Evolutionary conservation across 164 flowering plant genomes (phyloP).

Genomic region (Aristolochia californica): DNA sequence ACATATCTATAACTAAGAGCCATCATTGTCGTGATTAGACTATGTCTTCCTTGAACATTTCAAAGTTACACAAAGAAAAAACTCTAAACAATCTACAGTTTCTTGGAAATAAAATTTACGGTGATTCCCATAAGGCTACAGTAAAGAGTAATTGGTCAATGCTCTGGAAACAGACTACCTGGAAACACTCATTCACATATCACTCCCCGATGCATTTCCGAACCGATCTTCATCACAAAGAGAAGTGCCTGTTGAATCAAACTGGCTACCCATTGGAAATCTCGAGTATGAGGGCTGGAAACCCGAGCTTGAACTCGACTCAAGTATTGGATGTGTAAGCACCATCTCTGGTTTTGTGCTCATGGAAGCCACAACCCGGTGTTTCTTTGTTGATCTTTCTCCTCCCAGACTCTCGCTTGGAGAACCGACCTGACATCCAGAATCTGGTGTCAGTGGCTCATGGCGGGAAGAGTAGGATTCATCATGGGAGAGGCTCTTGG

Average conservation of each 20-base stretch:
- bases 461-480: conserved; percentile 72
- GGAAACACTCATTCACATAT: conserved; percentile 2
- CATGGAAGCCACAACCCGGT: conserved; percentile 16
- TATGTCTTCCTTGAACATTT: no score
- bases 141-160: no score
- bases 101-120: no score
- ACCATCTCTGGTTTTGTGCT: conserved; percentile 31
- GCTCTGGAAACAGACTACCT: neutral
- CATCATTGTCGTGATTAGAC: no score
- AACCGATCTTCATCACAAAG: conserved; percentile 19
- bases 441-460: conserved; percentile 89
- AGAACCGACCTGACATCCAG: conserved; percentile 33
- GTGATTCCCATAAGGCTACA: no score
- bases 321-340: conserved; percentile 56
- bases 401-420: conserved; percentile 3
- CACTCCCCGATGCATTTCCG: conserved; percentile 17
- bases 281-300: conserved; percentile 28
- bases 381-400: conserved; percentile 46
- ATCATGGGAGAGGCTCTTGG: conserved; percentile 46
- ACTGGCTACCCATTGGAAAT: conserved; percentile 27
- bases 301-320: conserved; percentile 44
- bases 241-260: conserved; percentile 22
- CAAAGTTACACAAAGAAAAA: no score
- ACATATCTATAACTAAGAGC: no score
- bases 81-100: no score